Base-by-base conservation (phyloP, 176 grass and related monocot species). In the Aechmea fasciata region DNA sequence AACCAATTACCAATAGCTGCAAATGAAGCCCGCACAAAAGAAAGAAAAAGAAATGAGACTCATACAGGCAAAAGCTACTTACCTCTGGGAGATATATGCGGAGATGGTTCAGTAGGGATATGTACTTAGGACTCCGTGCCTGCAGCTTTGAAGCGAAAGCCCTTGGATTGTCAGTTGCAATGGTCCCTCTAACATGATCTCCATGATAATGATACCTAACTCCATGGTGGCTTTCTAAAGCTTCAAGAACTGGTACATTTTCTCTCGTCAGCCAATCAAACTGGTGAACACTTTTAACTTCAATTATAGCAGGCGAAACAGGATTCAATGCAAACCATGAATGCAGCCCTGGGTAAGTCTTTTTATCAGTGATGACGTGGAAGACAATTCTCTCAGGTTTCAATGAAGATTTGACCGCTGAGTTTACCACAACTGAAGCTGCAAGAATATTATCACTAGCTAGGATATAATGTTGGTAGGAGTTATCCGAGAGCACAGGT, bases 261-360 rank as follows among this genome's bases (percentile, higher is more conserved):
- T 96, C 91, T 88, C 91, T 85, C 59, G 87, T 96, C 77, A 96
- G 78, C 91, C 91, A 96, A 24, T 87, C 87, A 76, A 91, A 96
- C 82, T 96, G 91, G 68, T 96, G 87, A 77, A 96, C 87, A 73
- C 91, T 85, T 80, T 91, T 96, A 69, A 96, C 91, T 80, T 96
- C 91, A 69, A 96, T 69, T 77, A 96, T 85, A 59, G 87, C 87
- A 57, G 87, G 87, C 13, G 91, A 83, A 71, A 88, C 55, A 75
- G 91, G 81, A 88, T 96, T 91, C 79, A 96, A 77, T 65, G 91
- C 91, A 83, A 96, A 96, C 91, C 91, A 96, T 63, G 91, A 96
- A 85, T 96, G 91, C 91, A 96, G 91, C 65, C 84, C 91, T 3
- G 87, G 91, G 73, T 96, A 96, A 49, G 91, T 96, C 71, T 96